A percentile compares a stretch with the other conserved stretches of the same genome.
These are phyloP conservation scores for Aspergillus clavatus DNA, from an alignment of 2,329 filamentous ascomycete genomes.

Conservation along the genomic window DNA sequence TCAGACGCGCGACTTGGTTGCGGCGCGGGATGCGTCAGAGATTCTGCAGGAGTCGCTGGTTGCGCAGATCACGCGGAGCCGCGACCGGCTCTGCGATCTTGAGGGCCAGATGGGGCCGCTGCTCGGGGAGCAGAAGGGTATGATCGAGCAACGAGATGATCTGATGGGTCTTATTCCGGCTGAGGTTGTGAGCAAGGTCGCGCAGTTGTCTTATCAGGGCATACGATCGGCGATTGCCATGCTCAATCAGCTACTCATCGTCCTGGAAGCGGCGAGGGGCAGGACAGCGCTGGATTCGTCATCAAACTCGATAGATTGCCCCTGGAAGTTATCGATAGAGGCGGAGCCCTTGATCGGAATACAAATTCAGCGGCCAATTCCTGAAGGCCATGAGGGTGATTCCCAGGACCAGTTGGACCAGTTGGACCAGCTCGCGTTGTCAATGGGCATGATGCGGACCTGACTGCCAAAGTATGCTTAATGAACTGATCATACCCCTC, in stretches of 20 bases:
- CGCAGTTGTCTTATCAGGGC: slow-evolving; percentile 7
- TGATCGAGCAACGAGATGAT: neutral
- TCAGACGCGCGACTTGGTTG: slow-evolving; percentile 11
- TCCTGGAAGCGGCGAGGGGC: slow-evolving; percentile 13
- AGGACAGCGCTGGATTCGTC: too few species aligned
- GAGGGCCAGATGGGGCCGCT: slow-evolving; percentile 7
- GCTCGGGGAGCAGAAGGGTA: neutral
- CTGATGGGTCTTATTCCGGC: slow-evolving; percentile 5
- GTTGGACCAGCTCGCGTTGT: slow-evolving; percentile 11
- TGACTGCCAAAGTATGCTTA: slow-evolving; percentile 6
- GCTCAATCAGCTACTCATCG: slow-evolving; percentile 13
- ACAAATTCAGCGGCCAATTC: neutral
- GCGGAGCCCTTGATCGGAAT: neutral
- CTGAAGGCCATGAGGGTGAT: neutral
- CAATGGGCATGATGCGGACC: slow-evolving; percentile 13
- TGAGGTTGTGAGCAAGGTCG: slow-evolving; percentile 1
- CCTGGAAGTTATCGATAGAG: neutral
- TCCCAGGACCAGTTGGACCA: slow-evolving; percentile 11
- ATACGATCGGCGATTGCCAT: slow-evolving; percentile 14
- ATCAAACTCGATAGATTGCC: too few species aligned
- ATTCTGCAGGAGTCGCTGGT: slow-evolving; percentile 4
- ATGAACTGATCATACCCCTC: too few species aligned
- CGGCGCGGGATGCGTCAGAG: neutral
- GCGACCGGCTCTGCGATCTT: slow-evolving; percentile 6
- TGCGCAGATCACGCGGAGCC: slow-evolving; percentile 10